Evolutionary conservation across 768 basidiomycete species (phyloP), one percentile per base, ranked within the genome.

Genomic region (Amanita inopinata): DNA sequence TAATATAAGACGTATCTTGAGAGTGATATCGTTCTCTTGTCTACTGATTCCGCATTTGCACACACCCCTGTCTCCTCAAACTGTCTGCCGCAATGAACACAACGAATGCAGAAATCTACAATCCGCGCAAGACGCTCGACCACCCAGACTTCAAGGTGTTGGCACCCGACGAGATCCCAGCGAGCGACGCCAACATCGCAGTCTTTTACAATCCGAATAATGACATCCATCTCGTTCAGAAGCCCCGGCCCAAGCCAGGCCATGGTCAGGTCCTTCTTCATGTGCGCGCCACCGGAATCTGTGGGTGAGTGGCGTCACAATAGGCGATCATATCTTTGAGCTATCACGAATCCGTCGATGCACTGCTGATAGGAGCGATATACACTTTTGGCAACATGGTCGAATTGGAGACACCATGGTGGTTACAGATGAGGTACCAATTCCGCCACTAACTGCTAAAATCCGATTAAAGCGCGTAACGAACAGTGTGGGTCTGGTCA

Each of bases 301-400:
- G 80, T 52, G 80, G 80, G 79, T 76, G 50, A 40, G 73, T 58
- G 18, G 11, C 33, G 9, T 18, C 17, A 11, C 17, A 10, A 20
- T 23, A n/a, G n/a, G 33, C 19, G 27, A 19, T n/a, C n/a, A 39
- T 20, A 31, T 41, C 9, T 19, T 27, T 6, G 2, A 34, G 22
- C 7, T 10, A 37, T 22, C 25, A 22, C 18, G 12, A n/a, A 22
- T 28, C 23, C 11, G 14, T 6, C 17, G 27, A 18, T 38, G 7
- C 15, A 14, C 12, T 25, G 23, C 19, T 40, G 37, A 44, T 43
- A 81, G 80, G 67, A 80, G 77, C 35, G 80, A 82, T 46, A 76
- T 83, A 49, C 80, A 83, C 54, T 81, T 82, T 56, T 83, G 80
- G 80, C 69, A 79, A 48, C 77, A 81, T 56, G 80, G 80, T 4